Percentiles rank a stretch among this genome's conserved stretches.
Evolutionary conservation across 2,329 filamentous ascomycete species (phyloP).

Genomic region (Xylaria sp.): DNA sequence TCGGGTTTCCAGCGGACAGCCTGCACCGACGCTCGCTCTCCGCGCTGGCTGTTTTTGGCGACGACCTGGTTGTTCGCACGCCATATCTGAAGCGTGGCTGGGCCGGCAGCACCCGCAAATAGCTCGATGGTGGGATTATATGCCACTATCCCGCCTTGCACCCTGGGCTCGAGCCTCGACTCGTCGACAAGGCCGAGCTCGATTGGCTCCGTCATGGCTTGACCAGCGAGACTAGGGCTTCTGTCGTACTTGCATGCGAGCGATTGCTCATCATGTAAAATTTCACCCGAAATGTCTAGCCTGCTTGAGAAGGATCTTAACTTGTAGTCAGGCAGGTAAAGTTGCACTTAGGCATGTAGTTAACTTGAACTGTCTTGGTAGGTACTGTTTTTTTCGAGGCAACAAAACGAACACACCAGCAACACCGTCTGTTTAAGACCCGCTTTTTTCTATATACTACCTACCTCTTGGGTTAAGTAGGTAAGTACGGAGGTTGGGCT

Average conservation of each 20-base stretch:
- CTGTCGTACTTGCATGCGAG: conserved; percentile 14
- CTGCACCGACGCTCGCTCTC: conserved; percentile 57
- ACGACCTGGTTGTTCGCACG: conserved; percentile 79
- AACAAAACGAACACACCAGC: neutral
- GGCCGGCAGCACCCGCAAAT: conserved; percentile 75
- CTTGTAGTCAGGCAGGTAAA: neutral
- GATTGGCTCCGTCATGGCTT: conserved; percentile 47
- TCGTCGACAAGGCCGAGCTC: conserved; percentile 65
- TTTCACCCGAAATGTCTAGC: conserved; percentile 3
- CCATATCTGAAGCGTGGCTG: conserved; percentile 78
- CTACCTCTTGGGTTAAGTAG: no score
- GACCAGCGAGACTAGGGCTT: conserved; percentile 34
- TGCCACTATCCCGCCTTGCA: conserved; percentile 69
- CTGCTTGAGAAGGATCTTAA: neutral
- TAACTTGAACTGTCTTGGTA: neutral
- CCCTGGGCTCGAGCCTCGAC: conserved; percentile 66
- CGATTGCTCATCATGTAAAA: conserved; percentile 39
- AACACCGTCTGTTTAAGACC: conserved; percentile 37
- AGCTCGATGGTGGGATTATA: conserved; percentile 90
- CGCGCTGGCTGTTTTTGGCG: conserved; percentile 62
- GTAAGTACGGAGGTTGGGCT: no score
- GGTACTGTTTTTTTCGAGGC: conserved; percentile 14
- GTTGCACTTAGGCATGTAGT: no score
- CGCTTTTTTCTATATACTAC: conserved; percentile 32
- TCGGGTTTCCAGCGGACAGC: conserved; percentile 74